A percentile compares a stretch with the other conserved stretches of the same genome.
Evolutionary conservation across 306 rosid species (phyloP).

Genomic region (Castanea crenata): DNA sequence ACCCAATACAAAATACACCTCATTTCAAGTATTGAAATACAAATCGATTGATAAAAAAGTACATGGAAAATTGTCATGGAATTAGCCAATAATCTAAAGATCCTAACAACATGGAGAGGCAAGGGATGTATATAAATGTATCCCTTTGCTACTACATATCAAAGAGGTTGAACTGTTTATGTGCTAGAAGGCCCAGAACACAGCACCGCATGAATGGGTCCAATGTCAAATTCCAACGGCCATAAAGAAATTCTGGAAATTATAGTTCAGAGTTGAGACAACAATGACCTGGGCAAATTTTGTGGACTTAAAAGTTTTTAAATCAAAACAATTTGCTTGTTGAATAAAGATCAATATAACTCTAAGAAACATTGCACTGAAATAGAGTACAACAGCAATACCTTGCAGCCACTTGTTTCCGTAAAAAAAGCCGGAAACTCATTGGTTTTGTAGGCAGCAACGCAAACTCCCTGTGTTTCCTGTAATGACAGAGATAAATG

Average conservation of each 20-base stretch:
- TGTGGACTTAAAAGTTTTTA: not conserved
- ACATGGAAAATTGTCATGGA: too few species aligned
- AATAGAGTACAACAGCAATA: constrained; percentile 15
- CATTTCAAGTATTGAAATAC: too few species aligned
- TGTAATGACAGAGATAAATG: constrained; percentile 9
- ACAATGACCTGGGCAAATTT: not conserved
- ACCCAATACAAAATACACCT: too few species aligned
- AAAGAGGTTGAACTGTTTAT: not conserved
- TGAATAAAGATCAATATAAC: not conserved
- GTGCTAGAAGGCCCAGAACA: not conserved
- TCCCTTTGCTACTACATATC: not conserved
- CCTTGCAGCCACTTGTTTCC: constrained; percentile 90
- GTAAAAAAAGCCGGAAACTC: constrained; percentile 97
- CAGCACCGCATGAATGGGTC: not conserved
- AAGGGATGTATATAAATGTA: not conserved
- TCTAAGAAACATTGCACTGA: not conserved
- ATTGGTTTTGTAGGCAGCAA: constrained; percentile 73
- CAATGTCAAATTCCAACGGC: not conserved
- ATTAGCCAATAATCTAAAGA: too few species aligned
- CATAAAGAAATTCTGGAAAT: not conserved
- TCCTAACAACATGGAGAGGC: not conserved
- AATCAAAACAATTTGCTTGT: not conserved
- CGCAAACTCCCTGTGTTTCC: constrained; percentile 96
- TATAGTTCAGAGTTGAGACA: not conserved
- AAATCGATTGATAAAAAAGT: too few species aligned